Conservation (phyloP, 768 basidiomycete species). For the Pisolithus marmoratus region DNA sequence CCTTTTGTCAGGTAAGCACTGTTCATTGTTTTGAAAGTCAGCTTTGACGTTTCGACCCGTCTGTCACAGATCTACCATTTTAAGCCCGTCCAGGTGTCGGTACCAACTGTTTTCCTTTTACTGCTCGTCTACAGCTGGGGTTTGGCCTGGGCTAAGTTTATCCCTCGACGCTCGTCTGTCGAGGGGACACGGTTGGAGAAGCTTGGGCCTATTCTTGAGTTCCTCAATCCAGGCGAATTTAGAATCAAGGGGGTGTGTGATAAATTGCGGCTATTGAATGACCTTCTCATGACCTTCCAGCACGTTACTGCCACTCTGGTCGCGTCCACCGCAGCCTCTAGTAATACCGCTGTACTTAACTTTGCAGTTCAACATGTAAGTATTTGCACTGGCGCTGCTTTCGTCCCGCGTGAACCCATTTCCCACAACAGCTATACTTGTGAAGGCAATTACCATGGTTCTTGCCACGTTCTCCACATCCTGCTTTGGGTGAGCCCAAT, state of each 20-base stretch:
- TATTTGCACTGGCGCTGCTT: constrained; percentile 1
- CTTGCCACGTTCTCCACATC: constrained; percentile 61
- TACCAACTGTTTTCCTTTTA: constrained; percentile 54
- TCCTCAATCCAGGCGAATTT: constrained; percentile 57
- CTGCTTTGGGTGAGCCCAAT: constrained; percentile 46
- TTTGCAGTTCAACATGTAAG: constrained; percentile 56
- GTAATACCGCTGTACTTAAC: constrained; percentile 50
- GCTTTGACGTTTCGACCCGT: background rate
- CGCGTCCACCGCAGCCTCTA: constrained; percentile 49
- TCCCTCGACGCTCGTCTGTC: constrained; percentile 39
- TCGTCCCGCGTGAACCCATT: background rate
- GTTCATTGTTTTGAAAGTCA: background rate
- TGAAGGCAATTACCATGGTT: constrained; percentile 49
- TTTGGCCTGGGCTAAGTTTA: constrained; percentile 41
- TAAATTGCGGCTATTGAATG: background rate
- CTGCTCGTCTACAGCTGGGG: constrained; percentile 50
- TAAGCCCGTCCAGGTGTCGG: constrained; percentile 48
- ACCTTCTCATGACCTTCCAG: constrained; percentile 24
- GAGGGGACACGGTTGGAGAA: constrained; percentile 39
- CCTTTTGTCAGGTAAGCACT: constrained; percentile 43
- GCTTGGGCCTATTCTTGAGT: constrained; percentile 36
- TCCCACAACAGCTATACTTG: constrained; percentile 45
- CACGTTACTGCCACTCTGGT: constrained; percentile 54
- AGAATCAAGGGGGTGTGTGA: constrained; percentile 48
- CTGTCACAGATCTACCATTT: constrained; percentile 47